Evolutionary conservation across 176 grass and related monocot genomes (phyloP).

Genomic region (Hsuehochloa calcarea): DNA sequence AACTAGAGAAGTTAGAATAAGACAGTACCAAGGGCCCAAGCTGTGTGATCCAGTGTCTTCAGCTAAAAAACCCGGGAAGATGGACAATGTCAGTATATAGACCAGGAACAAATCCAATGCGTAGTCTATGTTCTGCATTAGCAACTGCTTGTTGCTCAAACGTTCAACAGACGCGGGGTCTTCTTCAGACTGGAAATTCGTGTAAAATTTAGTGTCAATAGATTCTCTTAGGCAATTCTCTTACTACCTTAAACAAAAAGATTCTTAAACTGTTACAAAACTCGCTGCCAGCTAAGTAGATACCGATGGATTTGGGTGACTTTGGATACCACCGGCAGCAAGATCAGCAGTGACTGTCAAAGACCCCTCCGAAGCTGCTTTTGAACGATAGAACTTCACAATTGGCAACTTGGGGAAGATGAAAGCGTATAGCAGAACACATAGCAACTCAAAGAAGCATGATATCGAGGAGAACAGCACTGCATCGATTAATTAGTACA

Average conservation of each 20-base stretch:
- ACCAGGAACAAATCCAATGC: conserved; percentile 54
- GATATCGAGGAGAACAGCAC: conserved; percentile 67
- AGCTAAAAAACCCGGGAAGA: conserved; percentile 73
- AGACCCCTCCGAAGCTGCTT: conserved; percentile 65
- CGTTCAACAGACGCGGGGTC: conserved; percentile 31
- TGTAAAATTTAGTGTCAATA: neutral
- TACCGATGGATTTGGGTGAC: conserved; percentile 12
- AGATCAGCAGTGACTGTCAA: conserved; percentile 63
- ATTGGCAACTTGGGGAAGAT: conserved; percentile 65
- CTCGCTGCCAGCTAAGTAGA: neutral
- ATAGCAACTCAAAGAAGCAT: conserved; percentile 64
- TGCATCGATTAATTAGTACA: conserved; percentile 18
- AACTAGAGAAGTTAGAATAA: neutral
- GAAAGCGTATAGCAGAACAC: conserved; percentile 57
- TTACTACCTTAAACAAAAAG: neutral
- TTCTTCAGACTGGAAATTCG: conserved; percentile 45
- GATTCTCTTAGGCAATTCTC: neutral
- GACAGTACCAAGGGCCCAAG: conserved; percentile 58
- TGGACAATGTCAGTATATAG: conserved; percentile 63
- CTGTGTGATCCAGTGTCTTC: conserved; percentile 78
- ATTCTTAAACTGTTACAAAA: conserved; percentile 4
- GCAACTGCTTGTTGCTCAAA: conserved; percentile 51
- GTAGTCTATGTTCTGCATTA: conserved; percentile 61
- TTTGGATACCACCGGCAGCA: conserved; percentile 55
- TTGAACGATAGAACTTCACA: conserved; percentile 59